phyloP scores from a whole-genome alignment of 441 rosid genomes.

The Aleurites moluccanus region DNA sequence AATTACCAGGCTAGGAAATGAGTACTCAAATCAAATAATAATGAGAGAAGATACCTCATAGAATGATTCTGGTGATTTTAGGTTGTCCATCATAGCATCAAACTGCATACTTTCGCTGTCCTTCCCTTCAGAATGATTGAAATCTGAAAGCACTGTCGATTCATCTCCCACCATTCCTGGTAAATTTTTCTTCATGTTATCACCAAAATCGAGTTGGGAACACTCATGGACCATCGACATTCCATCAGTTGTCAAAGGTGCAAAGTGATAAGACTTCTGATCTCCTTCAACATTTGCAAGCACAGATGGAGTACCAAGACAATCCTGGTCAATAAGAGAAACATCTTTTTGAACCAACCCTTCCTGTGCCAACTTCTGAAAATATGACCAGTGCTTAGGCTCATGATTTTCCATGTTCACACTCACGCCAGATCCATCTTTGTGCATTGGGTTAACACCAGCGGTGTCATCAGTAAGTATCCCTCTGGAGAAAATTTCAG shows the following conservation, averaged over 20 bases:
- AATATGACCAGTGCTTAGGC: constrained; percentile 85
- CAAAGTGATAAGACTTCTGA: constrained; percentile 30
- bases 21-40: constrained; percentile 27
- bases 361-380: constrained; percentile 71
- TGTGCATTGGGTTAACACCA: constrained; percentile 41
- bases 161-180: constrained; percentile 28
- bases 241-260: constrained; percentile 39
- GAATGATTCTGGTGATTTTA: constrained; percentile 45
- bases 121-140: constrained; percentile 40
- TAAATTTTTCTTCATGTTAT: constrained; percentile 29
- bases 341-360: constrained; percentile 48
- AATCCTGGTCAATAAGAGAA: constrained; percentile 74
- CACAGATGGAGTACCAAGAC: constrained; percentile 43
- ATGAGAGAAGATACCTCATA: constrained; percentile 52
- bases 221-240: constrained; percentile 36
- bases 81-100: constrained; percentile 63
- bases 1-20: constrained; percentile 13
- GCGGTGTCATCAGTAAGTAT: constrained; percentile 45
- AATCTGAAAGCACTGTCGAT: constrained; percentile 30
- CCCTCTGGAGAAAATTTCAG: constrained; percentile 68
- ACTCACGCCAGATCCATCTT: constrained; percentile 70
- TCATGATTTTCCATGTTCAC: constrained; percentile 74
- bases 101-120: constrained; percentile 62
- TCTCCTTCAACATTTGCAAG: constrained; percentile 38
- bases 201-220: constrained; percentile 41